Evolutionary conservation across 352 stramenopile species (phyloP).

Genomic region (Phytophthora idaei): DNA sequence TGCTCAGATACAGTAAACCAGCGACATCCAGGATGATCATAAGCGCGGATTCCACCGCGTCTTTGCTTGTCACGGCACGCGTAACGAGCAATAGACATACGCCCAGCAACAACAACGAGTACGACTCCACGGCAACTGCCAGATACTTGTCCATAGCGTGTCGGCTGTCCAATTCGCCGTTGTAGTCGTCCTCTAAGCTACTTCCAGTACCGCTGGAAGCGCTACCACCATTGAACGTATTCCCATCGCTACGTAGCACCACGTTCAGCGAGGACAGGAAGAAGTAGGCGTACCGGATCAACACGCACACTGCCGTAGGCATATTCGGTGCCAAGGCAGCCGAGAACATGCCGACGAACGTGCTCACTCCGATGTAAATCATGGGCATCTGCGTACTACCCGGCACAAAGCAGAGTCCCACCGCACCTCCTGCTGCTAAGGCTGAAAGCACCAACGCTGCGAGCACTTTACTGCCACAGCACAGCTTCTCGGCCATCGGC

Average conservation of each 20-base stretch:
- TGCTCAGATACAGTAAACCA: slow-evolving; percentile 56
- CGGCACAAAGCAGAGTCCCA: slow-evolving; percentile 32
- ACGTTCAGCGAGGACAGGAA: slow-evolving; percentile 57
- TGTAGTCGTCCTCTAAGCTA: slow-evolving; percentile 9
- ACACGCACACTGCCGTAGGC: slow-evolving; percentile 47
- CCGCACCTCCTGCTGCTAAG: slow-evolving; percentile 11
- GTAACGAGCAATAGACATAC: slow-evolving; percentile 51
- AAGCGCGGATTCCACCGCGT: slow-evolving; percentile 63
- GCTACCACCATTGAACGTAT: not conserved
- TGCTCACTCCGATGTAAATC: slow-evolving; percentile 47
- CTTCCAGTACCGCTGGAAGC: slow-evolving; percentile 4
- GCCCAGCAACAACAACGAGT: slow-evolving; percentile 51
- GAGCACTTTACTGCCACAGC: slow-evolving; percentile 39
- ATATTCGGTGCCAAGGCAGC: slow-evolving; percentile 51
- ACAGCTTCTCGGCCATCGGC: slow-evolving; percentile 46
- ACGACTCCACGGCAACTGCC: slow-evolving; percentile 56
- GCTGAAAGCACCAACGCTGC: slow-evolving; percentile 24
- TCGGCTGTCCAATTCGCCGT: slow-evolving; percentile 11
- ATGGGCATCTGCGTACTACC: slow-evolving; percentile 39
- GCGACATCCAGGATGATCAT: slow-evolving; percentile 61
- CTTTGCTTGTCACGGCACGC: slow-evolving; percentile 61
- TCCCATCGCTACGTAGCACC: slow-evolving; percentile 35
- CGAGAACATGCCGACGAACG: slow-evolving; percentile 45
- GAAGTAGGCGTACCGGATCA: slow-evolving; percentile 59
- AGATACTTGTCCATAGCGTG: slow-evolving; percentile 42